These are phyloP conservation scores for Pseudocercospora pini-densiflorae DNA, from an alignment of 2,329 filamentous ascomycete genomes.

Conservation along the genomic window DNA sequence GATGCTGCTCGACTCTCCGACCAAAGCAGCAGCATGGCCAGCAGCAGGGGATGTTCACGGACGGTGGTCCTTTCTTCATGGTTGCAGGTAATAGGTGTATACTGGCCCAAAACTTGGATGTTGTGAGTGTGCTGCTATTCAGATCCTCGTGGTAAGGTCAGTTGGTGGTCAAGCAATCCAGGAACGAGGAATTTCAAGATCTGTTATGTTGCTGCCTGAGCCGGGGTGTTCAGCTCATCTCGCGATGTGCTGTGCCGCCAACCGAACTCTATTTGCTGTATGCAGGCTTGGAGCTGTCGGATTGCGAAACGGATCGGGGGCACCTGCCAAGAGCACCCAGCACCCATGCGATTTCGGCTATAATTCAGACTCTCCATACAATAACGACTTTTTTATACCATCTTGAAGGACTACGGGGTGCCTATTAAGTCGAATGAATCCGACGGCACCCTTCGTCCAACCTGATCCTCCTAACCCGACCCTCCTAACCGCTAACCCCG, in stretches of 20 bases:
- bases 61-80: conserved; percentile 4
- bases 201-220: conserved; percentile 2
- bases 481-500: too few species aligned
- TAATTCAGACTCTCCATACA: too few species aligned
- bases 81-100: too few species aligned
- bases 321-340: too few species aligned
- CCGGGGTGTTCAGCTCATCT: conserved; percentile 2
- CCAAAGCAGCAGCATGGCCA: conserved; percentile 4
- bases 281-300: neutral
- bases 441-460: too few species aligned
- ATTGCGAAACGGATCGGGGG: too few species aligned
- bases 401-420: too few species aligned
- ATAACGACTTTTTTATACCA: too few species aligned
- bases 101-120: too few species aligned
- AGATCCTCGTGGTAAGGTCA: neutral
- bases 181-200: neutral
- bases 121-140: neutral
- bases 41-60: neutral
- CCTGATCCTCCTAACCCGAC: too few species aligned
- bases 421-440: too few species aligned
- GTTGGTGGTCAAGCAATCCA: neutral
- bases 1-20: neutral
- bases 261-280: neutral
- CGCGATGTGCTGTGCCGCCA: conserved; percentile 1
- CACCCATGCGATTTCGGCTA: too few species aligned